Percentiles rank a stretch among this genome's conserved stretches.
Evolutionary conservation across 768 basidiomycete genomes (phyloP).

Genomic region (Tricholoma terreum): DNA sequence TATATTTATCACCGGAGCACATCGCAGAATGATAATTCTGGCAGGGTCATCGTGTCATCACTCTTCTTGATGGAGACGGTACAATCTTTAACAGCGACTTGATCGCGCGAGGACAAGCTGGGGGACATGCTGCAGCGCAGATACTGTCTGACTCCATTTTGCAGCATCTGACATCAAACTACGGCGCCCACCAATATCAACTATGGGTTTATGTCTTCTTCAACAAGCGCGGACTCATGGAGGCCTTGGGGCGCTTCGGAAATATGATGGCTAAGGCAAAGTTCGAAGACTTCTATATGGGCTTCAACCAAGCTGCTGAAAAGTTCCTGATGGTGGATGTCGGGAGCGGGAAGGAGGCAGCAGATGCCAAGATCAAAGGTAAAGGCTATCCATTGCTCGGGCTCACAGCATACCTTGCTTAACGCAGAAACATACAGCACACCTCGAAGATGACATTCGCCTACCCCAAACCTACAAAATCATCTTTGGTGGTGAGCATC

Average conservation of each 20-base stretch:
- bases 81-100: slow-evolving; percentile 56
- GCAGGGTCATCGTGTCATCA: slow-evolving; percentile 44
- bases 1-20: background rate
- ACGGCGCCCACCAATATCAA: slow-evolving; percentile 43
- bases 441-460: slow-evolving; percentile 59
- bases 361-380: slow-evolving; percentile 78
- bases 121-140: slow-evolving; percentile 56
- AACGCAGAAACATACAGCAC: slow-evolving; percentile 30
- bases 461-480: slow-evolving; percentile 63
- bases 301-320: slow-evolving; percentile 68
- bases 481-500: slow-evolving; percentile 58
- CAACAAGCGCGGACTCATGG: slow-evolving; percentile 58
- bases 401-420: background rate
- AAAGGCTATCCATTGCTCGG: slow-evolving; percentile 1
- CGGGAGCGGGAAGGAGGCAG: slow-evolving; percentile 68
- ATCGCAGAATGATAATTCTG: background rate
- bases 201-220: slow-evolving; percentile 63
- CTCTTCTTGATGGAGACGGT: slow-evolving; percentile 67
- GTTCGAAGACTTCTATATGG: slow-evolving; percentile 64
- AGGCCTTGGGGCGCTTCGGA: slow-evolving; percentile 44
- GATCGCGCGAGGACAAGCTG: slow-evolving; percentile 51
- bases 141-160: slow-evolving; percentile 40
- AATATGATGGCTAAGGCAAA: slow-evolving; percentile 34
- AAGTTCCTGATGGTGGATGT: slow-evolving; percentile 71
- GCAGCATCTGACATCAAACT: slow-evolving; percentile 31